Evolutionary conservation across 2,329 filamentous ascomycete species (phyloP), one percentile per base, ranked within the genome.

Genomic region (Aureobasidium sp.): DNA sequence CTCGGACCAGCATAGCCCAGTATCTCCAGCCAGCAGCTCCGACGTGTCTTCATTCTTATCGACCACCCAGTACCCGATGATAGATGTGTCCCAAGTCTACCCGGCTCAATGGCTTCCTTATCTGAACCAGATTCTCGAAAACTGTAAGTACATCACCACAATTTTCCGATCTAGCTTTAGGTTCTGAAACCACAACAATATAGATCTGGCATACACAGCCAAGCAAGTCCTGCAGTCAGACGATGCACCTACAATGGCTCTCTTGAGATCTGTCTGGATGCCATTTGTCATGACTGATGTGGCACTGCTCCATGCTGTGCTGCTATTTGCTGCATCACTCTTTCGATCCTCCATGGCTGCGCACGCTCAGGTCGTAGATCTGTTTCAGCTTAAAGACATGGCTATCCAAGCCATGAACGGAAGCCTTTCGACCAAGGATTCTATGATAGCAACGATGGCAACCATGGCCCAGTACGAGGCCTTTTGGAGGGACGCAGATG

Each of bases 401-500:
- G 77, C 78, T 17, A 73, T 81, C 42, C 65, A 68, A 22, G 71
- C 74, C 37, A 77, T 81, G 68, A 79, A 79, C 63, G 63, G 69
- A 5, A 70, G 71, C 11, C 69, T 80, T 33, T 66, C 66, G n/a
- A 68, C 74, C 7, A 75, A 69, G 63, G 78, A 81, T 65, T 74
- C 74, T 15, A 64, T 80, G 35, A 74, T 81, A 56, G 77, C 75
- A 9, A 78, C 79, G 2, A 77, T 80, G 4, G 77, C 77, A 37
- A 78, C 79, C 64, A 79, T 82, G 78, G 79, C 79, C 11, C 77
- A 75, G 63, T 82, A 79, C 67, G 80, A 82, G 66, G 78, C 78
- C n/a, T 76, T 81, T 64, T 80, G 77, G 64, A 79, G 79, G 24
- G 72, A 74, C 22, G 66, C 72, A 22, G 67, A 71, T 3, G 72